Base-by-base conservation (phyloP, 2,329 filamentous ascomycete species). In the Hypoxylon rubiginosum region DNA sequence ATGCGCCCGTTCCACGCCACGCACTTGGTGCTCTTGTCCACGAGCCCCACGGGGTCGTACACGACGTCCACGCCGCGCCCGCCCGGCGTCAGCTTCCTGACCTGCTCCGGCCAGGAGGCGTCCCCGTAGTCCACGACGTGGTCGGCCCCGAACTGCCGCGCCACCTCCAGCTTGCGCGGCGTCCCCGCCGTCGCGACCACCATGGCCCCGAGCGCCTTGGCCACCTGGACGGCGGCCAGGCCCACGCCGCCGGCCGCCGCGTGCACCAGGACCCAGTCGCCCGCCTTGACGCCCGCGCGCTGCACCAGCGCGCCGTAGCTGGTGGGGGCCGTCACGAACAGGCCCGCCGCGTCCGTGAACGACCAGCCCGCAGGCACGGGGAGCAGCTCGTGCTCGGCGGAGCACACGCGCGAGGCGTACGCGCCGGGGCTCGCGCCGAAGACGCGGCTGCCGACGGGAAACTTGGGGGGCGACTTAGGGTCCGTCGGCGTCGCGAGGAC, bases 131-230 rank as follows among this genome's bases (percentile, higher is more conserved):
- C 89, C 64, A 98, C 79, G 2, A 88, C 87, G 77, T 95, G 89
- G 79, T 98, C 94, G 1, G 95, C 95, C 28, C 95, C 95, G 72
- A 93, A 98, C 2, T 85, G 82, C 69, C 85, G 86, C 51, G 94
- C 95, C 9, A 97, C 88, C 60, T 92, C 87, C 8, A 94, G 85
- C 81, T 98, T 98, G 56, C 90, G 88, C 72, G 88, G 79, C 1
- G 91, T 92, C 1, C 94, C 93, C 0, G 94, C 95, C 0, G 95
- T 97, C 4, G 95, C 95, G 67, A 98, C 90, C n/a, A 98, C 95
- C 2, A 87, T 96, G 9, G 95, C 95, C 6, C 95, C 95, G 55
- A 92, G 90, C 0, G 94, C 95, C 81, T 97, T 97, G 28, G 95
- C 95, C 66, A 98, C 90, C 79, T 97, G 95, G 24, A 98, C 94